Evolutionary conservation across 2,329 filamentous ascomycete genomes (phyloP), one percentile per base, ranked within the genome.

Genomic region (Cercospora nicotianae): DNA sequence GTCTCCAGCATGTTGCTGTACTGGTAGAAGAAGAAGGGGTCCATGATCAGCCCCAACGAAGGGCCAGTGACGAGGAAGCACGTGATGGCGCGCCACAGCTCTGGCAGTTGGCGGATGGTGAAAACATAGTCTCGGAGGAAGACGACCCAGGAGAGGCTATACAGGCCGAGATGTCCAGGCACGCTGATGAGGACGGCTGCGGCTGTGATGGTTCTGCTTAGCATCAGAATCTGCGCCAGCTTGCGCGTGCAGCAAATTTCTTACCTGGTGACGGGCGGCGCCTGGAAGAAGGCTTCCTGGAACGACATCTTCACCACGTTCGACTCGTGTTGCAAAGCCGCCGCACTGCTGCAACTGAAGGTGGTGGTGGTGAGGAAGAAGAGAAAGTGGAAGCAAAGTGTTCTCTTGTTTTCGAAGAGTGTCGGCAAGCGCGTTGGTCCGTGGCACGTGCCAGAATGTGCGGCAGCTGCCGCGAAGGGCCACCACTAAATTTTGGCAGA

Each of bases 11-110:
- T 86, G 77, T 87, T 90, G 74, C 90, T 83, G 81, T 95, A 96
- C 71, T 87, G 89, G 82, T 90, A 97, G 72, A 95, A 78, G 75
- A 92, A 90, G 81, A 92, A 93, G 53, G 91, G 89, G 78, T 94
- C 91, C 77, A 93, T 82, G 65, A 93, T 76, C 72, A 93, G 87
- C 59, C 81, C 79, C 69, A 89, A 76, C 45, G 81, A 79, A 10
- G 81, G 80, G 60, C 85, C 84, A 8, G 87, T 89, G 70, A 90
- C 80, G 67, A 88, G 78, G 77, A 90, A 90, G 10, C 85, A 79
- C 2, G 87, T 86, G 65, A 85, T 77, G 12, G 87, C 71, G 59
- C 88, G 83, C 87, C 87, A 90, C 71, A 89, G 69, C 73, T 90
- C 81, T 28, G 87, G 87, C 18, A 87, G 82, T 59, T 87, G 80